Conservation (phyloP, 345 rosid species). For the Conringia planisiliqua region DNA sequence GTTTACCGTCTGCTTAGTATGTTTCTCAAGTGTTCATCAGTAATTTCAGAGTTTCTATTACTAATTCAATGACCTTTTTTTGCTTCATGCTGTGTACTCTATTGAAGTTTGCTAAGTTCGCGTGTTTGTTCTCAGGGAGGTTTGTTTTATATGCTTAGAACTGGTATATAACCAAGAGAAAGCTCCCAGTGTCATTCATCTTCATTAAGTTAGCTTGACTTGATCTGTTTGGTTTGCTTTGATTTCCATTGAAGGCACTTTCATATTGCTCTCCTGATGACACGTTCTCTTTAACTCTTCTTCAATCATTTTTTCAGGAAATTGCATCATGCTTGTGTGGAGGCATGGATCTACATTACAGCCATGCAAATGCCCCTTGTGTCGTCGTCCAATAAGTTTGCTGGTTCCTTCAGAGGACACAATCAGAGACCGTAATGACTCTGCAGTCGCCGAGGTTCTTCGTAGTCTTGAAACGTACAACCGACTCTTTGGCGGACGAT, state of each 20-base stretch:
- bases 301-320: slow-evolving; percentile 33
- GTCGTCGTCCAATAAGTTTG: slow-evolving; percentile 81
- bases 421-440: slow-evolving; percentile 41
- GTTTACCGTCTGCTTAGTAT: no score
- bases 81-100: no score
- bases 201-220: background rate
- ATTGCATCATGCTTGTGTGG: slow-evolving; percentile 88
- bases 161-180: background rate
- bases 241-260: background rate
- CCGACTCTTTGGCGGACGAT: slow-evolving; percentile 59
- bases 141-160: no score
- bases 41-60: no score
- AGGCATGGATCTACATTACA: slow-evolving; percentile 63
- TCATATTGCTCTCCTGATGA: background rate
- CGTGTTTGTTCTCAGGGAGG: no score
- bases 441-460: slow-evolving; percentile 48
- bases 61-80: no score
- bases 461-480: slow-evolving; percentile 62
- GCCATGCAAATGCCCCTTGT: slow-evolving; percentile 83
- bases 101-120: no score
- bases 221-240: background rate
- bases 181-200: background rate
- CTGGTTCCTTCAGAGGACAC: slow-evolving; percentile 70
- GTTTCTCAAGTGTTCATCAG: no score
- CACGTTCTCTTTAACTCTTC: background rate